Conservation (phyloP, 1,139 yeast species). For the Wickerhamomyces sp. region DNA sequence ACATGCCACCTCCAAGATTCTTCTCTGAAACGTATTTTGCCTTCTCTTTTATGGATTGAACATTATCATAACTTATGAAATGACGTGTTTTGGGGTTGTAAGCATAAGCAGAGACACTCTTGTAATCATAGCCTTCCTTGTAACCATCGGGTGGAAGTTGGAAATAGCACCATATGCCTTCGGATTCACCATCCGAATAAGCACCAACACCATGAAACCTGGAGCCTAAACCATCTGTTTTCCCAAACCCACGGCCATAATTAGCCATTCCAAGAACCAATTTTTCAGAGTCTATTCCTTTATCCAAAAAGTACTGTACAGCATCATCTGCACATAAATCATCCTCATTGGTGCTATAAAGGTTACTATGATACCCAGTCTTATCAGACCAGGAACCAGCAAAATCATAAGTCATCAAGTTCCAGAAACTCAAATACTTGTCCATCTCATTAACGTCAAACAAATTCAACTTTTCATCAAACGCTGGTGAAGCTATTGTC, state of each 20-base stretch:
- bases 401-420: constrained; percentile 88
- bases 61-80: constrained; percentile 65
- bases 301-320: constrained; percentile 36
- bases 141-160: constrained; percentile 40
- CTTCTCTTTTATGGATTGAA: constrained; percentile 47
- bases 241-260: constrained; percentile 71
- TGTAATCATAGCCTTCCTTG: constrained; percentile 45
- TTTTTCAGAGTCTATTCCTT: constrained; percentile 44
- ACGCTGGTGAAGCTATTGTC: constrained; percentile 77
- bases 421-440: constrained; percentile 60
- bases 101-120: constrained; percentile 54
- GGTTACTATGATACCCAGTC: constrained; percentile 67
- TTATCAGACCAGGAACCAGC: constrained; percentile 69
- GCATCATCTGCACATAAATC: constrained; percentile 48
- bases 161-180: constrained; percentile 54
- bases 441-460: constrained; percentile 51
- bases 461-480: constrained; percentile 37
- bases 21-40: constrained; percentile 49
- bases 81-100: constrained; percentile 36
- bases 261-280: constrained; percentile 84
- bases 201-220: constrained; percentile 44
- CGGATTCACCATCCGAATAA: constrained; percentile 35
- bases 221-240: constrained; percentile 36
- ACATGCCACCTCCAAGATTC: constrained; percentile 77
- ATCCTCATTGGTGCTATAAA: constrained; percentile 40